phyloP scores from a whole-genome alignment of 176 grass and related monocot species.

The Oryza nivara region DNA sequence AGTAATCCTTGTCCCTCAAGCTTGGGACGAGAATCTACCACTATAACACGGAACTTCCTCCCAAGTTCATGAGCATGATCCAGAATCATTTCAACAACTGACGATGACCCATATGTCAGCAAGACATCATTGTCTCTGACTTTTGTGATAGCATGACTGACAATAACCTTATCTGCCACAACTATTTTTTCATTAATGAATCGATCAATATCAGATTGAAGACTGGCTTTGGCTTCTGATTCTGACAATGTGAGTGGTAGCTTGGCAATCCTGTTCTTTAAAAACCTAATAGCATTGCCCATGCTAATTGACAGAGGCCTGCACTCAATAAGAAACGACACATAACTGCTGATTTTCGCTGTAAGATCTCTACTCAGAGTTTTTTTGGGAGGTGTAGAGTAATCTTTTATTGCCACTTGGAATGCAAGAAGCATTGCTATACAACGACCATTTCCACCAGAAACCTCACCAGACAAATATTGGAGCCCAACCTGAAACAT shows the following conservation, averaged over 20 bases:
- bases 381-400: constrained; percentile 78
- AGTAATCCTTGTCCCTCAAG: constrained; percentile 87
- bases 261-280: constrained; percentile 83
- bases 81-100: constrained; percentile 94
- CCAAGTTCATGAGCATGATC: constrained; percentile 78
- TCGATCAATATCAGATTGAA: constrained; percentile 89
- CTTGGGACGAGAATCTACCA: constrained; percentile 91
- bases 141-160: constrained; percentile 82
- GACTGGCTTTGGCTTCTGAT: constrained; percentile 78
- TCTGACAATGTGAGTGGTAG: constrained; percentile 68
- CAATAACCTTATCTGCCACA: constrained; percentile 84
- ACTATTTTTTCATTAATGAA: constrained; percentile 95
- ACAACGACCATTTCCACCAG: constrained; percentile 88
- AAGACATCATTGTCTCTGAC: constrained; percentile 92
- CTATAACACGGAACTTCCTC: constrained; percentile 77
- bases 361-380: constrained; percentile 76
- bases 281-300: constrained; percentile 88
- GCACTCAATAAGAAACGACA: constrained; percentile 93
- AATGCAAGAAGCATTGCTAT: constrained; percentile 96
- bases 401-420: constrained; percentile 81
- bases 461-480: constrained; percentile 83
- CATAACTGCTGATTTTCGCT: constrained; percentile 82
- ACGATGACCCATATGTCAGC: constrained; percentile 79
- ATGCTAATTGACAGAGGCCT: constrained; percentile 94
- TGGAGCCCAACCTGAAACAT: constrained; percentile 81